Evolutionary conservation across 2,329 filamentous ascomycete species (phyloP), one percentile per base, ranked within the genome.

Genomic region (Epichloe coenophiala): DNA sequence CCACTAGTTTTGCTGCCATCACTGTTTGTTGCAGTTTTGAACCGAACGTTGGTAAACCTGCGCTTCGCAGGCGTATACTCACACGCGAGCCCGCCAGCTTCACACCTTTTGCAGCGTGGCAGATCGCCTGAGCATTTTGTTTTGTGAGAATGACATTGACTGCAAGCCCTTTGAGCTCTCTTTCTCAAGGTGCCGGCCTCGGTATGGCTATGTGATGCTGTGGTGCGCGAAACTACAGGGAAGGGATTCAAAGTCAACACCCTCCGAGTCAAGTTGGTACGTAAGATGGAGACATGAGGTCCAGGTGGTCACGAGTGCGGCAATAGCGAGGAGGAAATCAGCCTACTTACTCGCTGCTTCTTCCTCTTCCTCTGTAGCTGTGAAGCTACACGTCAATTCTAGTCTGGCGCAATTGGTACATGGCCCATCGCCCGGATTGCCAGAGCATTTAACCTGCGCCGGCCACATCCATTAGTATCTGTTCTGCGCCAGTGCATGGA

Each of bases 111-210:
- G 54, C 69, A 71, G 31, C 58, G 58, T 5, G 68, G 68, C 44
- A 68, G 51, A 47, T 70, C 68, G 19, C 68, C 67, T 1, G 68
- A 70, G 52, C 69, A 71, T 52, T 69, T 70, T 1, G 68, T 70
- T 56, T 71, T 71, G 56, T 70, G 68, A 3, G 61, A 51, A 53
- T 71, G 68, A 35, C 69, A 71, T 48, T 69, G 62, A 23, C 60
- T 63, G 54, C 69, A 71, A n/a, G 69, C 68, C 47, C 67, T 57
- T 49, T 71, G 69, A 4, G 68, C 68, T 37, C 69, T 63, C 50
- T 69, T 70, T 27, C 69, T 61, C 33, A 66, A 47, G 5, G 68
- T 71, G 6, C 69, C 69, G 8, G 68, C 69, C 54, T 71, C 68
- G 13, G 69, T 71, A 50, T 66, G 66, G 48, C 64, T 68, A 23